These are phyloP conservation scores for Kodamaea leandrae DNA, from an alignment of 805 yeast genomes.

Conservation along the genomic window DNA sequence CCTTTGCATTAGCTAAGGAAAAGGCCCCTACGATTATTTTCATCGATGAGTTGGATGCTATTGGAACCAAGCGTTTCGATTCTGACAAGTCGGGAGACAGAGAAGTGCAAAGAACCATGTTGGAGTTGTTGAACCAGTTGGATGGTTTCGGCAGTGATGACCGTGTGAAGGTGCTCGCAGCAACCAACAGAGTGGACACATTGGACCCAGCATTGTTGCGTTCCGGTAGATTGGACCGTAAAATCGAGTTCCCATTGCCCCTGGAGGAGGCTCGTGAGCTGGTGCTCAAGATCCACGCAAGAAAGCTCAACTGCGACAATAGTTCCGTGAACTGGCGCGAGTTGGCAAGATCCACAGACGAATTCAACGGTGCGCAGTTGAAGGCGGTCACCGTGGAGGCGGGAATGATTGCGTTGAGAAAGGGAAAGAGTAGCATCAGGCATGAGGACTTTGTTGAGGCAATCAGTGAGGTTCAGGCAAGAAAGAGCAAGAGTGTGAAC, in stretches of 20 bases:
- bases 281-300: constrained; percentile 92
- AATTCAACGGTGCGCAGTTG: constrained; percentile 97
- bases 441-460: constrained; percentile 99
- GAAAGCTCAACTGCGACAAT: constrained; percentile 89
- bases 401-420: constrained; percentile 98
- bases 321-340: constrained; percentile 95
- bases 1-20: constrained; percentile 46
- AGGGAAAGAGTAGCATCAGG: constrained; percentile 84
- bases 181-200: constrained; percentile 98
- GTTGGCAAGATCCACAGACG: constrained; percentile 96
- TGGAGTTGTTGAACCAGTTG: constrained; percentile 47
- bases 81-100: constrained; percentile 46
- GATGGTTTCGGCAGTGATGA: constrained; percentile 98
- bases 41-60: constrained; percentile 48
- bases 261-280: constrained; percentile 97
- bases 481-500: constrained; percentile 92
- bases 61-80: constrained; percentile 46
- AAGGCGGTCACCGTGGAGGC: constrained; percentile 99
- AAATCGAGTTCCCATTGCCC: constrained; percentile 97
- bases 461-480: constrained; percentile 95
- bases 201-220: constrained; percentile 96
- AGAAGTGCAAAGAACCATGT: constrained; percentile 49
- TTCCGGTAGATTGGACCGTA: constrained; percentile 97
- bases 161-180: constrained; percentile 94
- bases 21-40: constrained; percentile 47